A percentile compares a stretch with the other conserved stretches of the same genome.
Evolutionary conservation across 495 filamentous ascomycete genomes (phyloP).

Genomic region (Neurospora tetrasperma): DNA sequence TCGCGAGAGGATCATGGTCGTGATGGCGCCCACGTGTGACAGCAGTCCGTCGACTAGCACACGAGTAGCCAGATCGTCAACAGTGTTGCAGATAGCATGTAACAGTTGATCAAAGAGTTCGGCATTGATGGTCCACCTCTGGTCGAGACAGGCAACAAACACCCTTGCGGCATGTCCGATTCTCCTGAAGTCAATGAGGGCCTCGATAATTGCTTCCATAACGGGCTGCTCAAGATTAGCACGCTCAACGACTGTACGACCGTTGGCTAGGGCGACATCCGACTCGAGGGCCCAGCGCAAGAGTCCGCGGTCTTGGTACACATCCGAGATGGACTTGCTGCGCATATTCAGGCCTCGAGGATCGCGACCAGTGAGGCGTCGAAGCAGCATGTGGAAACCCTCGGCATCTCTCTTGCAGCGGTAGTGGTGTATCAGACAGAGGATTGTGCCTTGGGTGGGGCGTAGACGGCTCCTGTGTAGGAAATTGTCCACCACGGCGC

Average conservation of each 20-base stretch:
- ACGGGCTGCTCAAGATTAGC: conserved; percentile 14
- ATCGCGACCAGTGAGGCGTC: conserved; percentile 26
- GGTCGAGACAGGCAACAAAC: conserved; percentile 23
- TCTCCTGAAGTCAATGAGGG: conserved; percentile 27
- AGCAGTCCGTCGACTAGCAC: conserved; percentile 20
- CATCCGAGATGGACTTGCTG: conserved; percentile 6
- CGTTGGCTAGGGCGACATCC: conserved; percentile 5
- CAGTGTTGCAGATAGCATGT: conserved; percentile 16
- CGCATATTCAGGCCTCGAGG: conserved; percentile 14
- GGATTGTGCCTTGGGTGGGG: conserved; percentile 44
- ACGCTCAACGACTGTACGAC: conserved; percentile 17
- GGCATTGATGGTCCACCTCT: conserved; percentile 12
- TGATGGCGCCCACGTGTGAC: conserved; percentile 14
- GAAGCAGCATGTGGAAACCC: conserved; percentile 31
- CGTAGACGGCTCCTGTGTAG: conserved; percentile 36
- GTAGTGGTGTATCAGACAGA: conserved; percentile 47
- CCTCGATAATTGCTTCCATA: conserved; percentile 28
- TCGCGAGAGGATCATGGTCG: conserved; percentile 8
- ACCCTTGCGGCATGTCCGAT: conserved; percentile 24
- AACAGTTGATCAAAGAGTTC: conserved; percentile 25
- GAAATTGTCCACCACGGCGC: conserved; percentile 43
- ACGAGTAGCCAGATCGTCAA: conserved; percentile 19
- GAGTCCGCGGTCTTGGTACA: not conserved
- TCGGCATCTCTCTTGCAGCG: conserved; percentile 25
- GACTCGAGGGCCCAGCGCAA: conserved; percentile 9